Conservation (phyloP, 805 yeast genomes). For the Metschnikowia cubensis region DNA sequence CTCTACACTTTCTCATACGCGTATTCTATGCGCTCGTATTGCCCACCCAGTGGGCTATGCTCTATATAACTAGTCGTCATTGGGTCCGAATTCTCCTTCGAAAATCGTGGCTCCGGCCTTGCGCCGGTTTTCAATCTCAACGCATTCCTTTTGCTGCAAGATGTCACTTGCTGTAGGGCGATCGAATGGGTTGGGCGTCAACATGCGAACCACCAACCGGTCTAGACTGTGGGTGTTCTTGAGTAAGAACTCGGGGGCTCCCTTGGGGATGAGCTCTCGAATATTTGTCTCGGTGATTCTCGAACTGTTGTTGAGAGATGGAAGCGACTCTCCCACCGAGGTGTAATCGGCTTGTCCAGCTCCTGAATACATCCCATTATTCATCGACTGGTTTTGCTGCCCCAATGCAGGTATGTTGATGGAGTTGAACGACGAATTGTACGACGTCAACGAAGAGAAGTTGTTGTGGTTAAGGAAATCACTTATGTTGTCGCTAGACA, state of each 20-base stretch:
- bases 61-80: conserved; percentile 14
- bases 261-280: conserved; percentile 53
- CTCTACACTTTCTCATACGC: background rate
- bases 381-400: conserved; percentile 4
- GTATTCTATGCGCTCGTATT: background rate
- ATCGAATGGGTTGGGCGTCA: conserved; percentile 72
- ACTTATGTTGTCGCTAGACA: conserved; percentile 50
- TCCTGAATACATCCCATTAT: conserved; percentile 3
- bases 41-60: conserved; percentile 9
- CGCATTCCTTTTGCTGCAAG: conserved; percentile 68
- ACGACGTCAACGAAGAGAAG: conserved; percentile 32
- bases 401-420: conserved; percentile 13
- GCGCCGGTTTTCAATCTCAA: conserved; percentile 71
- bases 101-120: conserved; percentile 91
- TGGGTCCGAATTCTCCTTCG: conserved; percentile 94
- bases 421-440: conserved; percentile 23
- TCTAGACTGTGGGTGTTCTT: conserved; percentile 60
- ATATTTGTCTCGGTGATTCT: conserved; percentile 11
- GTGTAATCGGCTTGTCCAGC: background rate
- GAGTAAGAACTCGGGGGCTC: conserved; percentile 84
- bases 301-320: background rate
- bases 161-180: conserved; percentile 79
- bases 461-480: conserved; percentile 39
- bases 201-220: conserved; percentile 80
- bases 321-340: conserved; percentile 1